Evolutionary conservation across 2,329 filamentous ascomycete genomes (phyloP).

Genomic region (Stachybotrys elegans): DNA sequence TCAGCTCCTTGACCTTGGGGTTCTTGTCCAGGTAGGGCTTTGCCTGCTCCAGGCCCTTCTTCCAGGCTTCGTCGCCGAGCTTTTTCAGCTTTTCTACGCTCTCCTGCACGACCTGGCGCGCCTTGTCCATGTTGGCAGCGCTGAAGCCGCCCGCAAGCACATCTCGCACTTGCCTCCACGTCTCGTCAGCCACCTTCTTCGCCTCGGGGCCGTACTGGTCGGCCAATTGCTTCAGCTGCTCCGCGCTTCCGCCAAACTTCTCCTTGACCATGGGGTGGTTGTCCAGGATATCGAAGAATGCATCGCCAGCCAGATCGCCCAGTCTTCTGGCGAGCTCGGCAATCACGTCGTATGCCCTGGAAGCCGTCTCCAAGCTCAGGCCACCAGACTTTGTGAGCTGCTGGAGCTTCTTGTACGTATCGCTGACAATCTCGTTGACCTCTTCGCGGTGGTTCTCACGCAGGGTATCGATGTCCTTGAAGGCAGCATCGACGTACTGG

Average conservation of each 20-base stretch:
- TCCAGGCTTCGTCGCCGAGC: slow-evolving; percentile 67
- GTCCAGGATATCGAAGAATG: slow-evolving; percentile 59
- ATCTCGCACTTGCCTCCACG: slow-evolving; percentile 61
- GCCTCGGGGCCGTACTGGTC: slow-evolving; percentile 69
- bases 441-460: slow-evolving; percentile 63
- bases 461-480: slow-evolving; percentile 66
- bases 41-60: slow-evolving; percentile 64
- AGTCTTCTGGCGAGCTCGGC: slow-evolving; percentile 57
- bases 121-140: slow-evolving; percentile 45
- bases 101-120: slow-evolving; percentile 61
- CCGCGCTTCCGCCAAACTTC: slow-evolving; percentile 62
- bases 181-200: slow-evolving; percentile 70
- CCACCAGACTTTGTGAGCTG: slow-evolving; percentile 50
- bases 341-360: slow-evolving; percentile 57
- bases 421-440: slow-evolving; percentile 61
- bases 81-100: slow-evolving; percentile 63
- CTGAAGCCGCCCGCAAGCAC: slow-evolving; percentile 59
- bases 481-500: slow-evolving; percentile 62
- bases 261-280: slow-evolving; percentile 71
- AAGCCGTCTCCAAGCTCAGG: slow-evolving; percentile 57
- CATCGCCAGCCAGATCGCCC: slow-evolving; percentile 56
- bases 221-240: slow-evolving; percentile 64
- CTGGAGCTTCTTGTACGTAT: slow-evolving; percentile 64
- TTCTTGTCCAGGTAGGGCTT: slow-evolving; percentile 72
- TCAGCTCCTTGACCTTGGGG: slow-evolving; percentile 66